Base-by-base conservation (phyloP, 2,329 filamentous ascomycete genomes). In the Shiraia sp. region DNA sequence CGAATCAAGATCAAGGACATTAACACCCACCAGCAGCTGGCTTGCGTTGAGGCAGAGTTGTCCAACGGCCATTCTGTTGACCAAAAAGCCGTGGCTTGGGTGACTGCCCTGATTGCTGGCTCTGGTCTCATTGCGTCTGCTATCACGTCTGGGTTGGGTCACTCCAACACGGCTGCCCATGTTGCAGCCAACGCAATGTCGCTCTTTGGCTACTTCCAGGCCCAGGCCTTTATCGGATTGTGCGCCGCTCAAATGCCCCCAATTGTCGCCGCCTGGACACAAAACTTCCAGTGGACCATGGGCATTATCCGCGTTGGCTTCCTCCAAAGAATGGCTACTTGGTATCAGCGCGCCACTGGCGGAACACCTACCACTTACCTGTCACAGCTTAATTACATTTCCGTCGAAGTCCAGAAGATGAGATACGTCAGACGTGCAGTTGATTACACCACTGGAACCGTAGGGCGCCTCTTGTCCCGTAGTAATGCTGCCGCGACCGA, bases 261-360 rank as follows among this genome's bases (percentile, higher is more conserved):
- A 0, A 88, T 96, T 47, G 92, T 95, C 39, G 80, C 88, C 61
- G 81, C 91, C 0, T 97, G 92, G 92, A 96, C 91, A 2, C 91
- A 96, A 73, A 92, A 96, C 72, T 96, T 97, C 74, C 88, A 95
- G 66, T 97, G 92, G 92, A 95, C 87, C 63, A 93, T 97, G 89
- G 92, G 92, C 58, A 90, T 97, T 59, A 95, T 97, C 60, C 81
- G 82, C 36, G 79, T 96, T 29, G 78, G 77, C n/a, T 96, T 95
- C 69, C 81, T 96, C 73, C 90, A 97, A 74, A 78, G 77, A 33
- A 88, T 96, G 62, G 88, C 89, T 48, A 95, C 90, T 25, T 97
- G 92, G 92, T 97, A 96, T 67, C 91, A 96, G 73, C 87, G 91
- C 48, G 82, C 92, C 3, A 97, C 92, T 2, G 92, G 92, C 38